Conservation (phyloP, 139 green algal species). For the Chlorella sp. region DNA sequence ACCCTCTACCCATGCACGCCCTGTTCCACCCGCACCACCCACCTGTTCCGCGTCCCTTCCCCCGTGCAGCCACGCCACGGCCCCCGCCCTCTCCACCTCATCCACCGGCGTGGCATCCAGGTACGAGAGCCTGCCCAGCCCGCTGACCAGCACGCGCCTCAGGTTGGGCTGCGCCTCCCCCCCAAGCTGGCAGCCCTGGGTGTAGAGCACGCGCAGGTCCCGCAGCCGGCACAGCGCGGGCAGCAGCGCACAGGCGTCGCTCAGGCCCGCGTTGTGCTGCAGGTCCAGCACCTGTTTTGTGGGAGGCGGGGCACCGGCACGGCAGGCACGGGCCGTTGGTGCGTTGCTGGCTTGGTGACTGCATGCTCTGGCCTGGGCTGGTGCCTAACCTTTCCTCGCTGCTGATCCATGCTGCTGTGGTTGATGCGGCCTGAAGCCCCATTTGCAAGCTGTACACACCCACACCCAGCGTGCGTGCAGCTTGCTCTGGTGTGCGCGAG, state of each 20-base stretch:
- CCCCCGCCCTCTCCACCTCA: constrained; percentile 5
- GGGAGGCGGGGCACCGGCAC: too few species aligned
- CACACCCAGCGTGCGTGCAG: too few species aligned
- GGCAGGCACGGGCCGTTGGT: too few species aligned
- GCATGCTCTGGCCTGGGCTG: too few species aligned
- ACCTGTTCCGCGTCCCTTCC: constrained; percentile 3
- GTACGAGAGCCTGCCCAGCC: constrained; percentile 10
- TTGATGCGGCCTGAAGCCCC: too few species aligned
- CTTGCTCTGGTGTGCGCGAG: too few species aligned
- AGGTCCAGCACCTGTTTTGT: constrained; percentile 10
- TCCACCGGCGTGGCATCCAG: constrained; percentile 15
- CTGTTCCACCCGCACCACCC: too few species aligned
- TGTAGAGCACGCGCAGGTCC: constrained; percentile 11
- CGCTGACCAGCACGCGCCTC: constrained; percentile 7
- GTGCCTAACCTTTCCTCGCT: too few species aligned
- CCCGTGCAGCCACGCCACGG: constrained; percentile 1
- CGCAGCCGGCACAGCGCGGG: neutral
- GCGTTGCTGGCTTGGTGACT: too few species aligned
- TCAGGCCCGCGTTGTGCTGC: neutral
- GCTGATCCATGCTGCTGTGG: too few species aligned
- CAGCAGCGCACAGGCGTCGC: neutral
- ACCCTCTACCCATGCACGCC: too few species aligned
- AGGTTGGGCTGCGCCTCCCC: neutral
- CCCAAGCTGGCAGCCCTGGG: neutral
- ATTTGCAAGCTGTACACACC: too few species aligned